Evolutionary conservation across 2,329 filamentous ascomycete species (phyloP).

Genomic region (Cladosporium sp.): DNA sequence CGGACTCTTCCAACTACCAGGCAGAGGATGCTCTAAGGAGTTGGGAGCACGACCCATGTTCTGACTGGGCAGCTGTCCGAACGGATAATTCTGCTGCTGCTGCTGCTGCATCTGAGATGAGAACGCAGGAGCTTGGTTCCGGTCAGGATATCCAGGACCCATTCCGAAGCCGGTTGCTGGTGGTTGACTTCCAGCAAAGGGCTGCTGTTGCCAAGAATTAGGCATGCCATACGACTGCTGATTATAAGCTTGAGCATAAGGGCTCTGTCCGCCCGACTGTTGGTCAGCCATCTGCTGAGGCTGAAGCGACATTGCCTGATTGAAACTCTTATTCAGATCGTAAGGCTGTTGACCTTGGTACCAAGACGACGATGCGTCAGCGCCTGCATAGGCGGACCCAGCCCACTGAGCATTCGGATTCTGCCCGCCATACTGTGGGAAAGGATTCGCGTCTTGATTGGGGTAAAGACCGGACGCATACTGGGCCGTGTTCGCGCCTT

Average conservation of each 20-base stretch:
- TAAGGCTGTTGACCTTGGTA: constrained; percentile 27
- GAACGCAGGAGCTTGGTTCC: not conserved
- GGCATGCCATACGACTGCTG: constrained; percentile 24
- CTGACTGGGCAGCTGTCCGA: constrained; percentile 69
- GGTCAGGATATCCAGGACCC: constrained; percentile 1
- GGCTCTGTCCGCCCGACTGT: constrained; percentile 16
- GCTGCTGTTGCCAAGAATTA: constrained; percentile 29
- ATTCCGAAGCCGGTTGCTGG: not conserved
- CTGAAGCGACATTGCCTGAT: constrained; percentile 45
- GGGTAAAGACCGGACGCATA: constrained; percentile 5
- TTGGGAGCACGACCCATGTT: constrained; percentile 68
- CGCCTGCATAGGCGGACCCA: not conserved
- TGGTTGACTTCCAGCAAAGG: constrained; percentile 7
- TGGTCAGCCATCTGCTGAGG: constrained; percentile 22
- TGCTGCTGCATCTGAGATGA: not conserved
- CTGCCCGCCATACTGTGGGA: constrained; percentile 5
- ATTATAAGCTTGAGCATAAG: constrained; percentile 16
- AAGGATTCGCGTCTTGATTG: not conserved
- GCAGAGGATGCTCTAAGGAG: constrained; percentile 75
- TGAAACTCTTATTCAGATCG: constrained; percentile 43
- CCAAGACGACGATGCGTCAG: constrained; percentile 4
- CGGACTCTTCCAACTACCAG: constrained; percentile 77
- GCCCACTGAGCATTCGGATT: constrained; percentile 1
- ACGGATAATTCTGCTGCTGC: constrained; percentile 56
- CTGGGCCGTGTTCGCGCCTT: constrained; percentile 2